phyloP scores from a whole-genome alignment of 108 stramenopile species.

The Aurantiochytrium sp. region DNA sequence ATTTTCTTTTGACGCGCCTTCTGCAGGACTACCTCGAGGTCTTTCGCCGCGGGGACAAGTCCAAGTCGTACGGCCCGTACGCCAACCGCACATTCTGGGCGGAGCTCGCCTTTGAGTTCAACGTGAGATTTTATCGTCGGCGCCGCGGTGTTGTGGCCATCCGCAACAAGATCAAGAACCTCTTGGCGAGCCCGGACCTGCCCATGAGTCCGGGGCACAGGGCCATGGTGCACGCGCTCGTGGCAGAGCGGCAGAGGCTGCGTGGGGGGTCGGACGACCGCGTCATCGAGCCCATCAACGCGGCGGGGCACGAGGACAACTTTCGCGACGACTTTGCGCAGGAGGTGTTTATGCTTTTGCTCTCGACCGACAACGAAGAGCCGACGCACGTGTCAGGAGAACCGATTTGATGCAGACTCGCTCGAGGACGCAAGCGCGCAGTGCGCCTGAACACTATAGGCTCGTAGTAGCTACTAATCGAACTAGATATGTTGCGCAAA shows the following conservation, averaged over 20 bases:
- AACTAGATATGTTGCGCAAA: no score
- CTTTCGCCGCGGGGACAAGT: not conserved
- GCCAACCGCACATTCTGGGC: constrained; percentile 13
- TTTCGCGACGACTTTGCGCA: not conserved
- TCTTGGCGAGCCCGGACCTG: not conserved
- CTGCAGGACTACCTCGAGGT: not conserved
- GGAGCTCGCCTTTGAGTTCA: not conserved
- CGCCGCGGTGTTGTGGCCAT: not conserved
- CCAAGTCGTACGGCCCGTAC: not conserved
- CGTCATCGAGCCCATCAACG: not conserved
- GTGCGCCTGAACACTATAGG: no score
- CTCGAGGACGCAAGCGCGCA: no score
- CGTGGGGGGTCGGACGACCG: not conserved
- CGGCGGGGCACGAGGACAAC: not conserved
- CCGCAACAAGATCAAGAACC: constrained; percentile 16
- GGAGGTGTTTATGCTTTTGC: not conserved
- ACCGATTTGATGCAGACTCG: no score
- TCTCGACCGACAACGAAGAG: not conserved
- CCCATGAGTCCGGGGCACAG: not conserved
- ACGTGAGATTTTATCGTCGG: not conserved
- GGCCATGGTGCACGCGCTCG: no score
- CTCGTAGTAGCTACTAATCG: no score
- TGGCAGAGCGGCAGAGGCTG: no score
- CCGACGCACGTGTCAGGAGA: not conserved
- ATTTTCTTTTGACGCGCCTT: not conserved